Evolutionary conservation across 305 asterid species (phyloP), one percentile per base, ranked within the genome.

Genomic region (Rubia tinctorum): DNA sequence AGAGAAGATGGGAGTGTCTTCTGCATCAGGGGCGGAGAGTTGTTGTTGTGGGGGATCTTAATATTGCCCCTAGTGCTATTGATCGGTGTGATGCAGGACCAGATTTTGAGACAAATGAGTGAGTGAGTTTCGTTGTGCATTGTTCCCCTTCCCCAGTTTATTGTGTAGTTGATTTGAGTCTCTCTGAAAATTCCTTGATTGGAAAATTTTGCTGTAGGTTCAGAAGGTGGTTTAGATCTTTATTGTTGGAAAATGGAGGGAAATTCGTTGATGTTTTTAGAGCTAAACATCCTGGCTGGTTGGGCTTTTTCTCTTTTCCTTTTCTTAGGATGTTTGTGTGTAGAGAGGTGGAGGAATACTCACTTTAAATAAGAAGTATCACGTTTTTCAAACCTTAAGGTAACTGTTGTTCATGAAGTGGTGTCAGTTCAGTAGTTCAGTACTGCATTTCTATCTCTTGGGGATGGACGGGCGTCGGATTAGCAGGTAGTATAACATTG

Each of bases 1-100:
- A 91, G 99, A 91, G 79, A 90, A 90, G 98, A 82, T 94, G 97
- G 96, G 95, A 88, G 78, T 81, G 79, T 78, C 89, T 94, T 75
- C 78, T 92, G 80, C 80, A 25, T 69, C 87, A 81, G 82, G 93
- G 98, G 70, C 81, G 94, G 47, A 84, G 88, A 78, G 75, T 94
- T 71, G 42, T 91, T 79, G 91, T 94, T 76, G 95, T 92, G 72
- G 99, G 99, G 77, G 99, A 94, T 85, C 96, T 94, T 72, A 94
- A 91, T 73, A 90, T 94, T 82, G 91, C 98, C 71, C 99, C 99
- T 71, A 78, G 80, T 76, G 80, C 88, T 55, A 85, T 90, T 63
- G 99, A 94, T 78, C 85, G 97, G 45, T 94, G 99, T 81, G 99
- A 91, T 62, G 97, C 98, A 64, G 95, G 84, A 66, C 91, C 96